phyloP scores from a whole-genome alignment of 75 land plant species.

The Sequoia sempervirens region DNA sequence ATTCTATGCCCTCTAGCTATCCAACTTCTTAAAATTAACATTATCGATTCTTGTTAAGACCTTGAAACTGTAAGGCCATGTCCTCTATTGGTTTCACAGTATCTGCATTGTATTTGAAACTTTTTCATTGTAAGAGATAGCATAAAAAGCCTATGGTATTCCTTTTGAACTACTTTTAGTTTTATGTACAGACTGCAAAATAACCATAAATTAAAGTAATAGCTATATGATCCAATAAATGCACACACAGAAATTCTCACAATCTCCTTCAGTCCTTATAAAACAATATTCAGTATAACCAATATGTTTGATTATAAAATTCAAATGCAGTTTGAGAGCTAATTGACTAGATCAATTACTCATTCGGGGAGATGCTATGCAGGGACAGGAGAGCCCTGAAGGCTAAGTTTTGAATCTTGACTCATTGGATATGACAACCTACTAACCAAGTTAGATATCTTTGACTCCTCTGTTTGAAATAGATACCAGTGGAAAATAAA shows the following conservation, averaged over 20 bases:
- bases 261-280: background rate
- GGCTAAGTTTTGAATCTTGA: background rate
- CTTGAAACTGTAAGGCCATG: background rate
- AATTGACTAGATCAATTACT: background rate
- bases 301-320: background rate
- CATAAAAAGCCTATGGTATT: background rate
- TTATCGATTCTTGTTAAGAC: background rate
- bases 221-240: background rate
- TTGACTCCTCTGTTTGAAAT: background rate
- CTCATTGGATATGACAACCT: background rate
- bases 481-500: background rate
- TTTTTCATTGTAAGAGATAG: background rate
- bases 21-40: background rate
- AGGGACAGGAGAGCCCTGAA: background rate
- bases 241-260: background rate
- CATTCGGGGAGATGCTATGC: background rate
- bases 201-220: background rate
- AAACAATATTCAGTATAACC: background rate
- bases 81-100: background rate
- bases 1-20: background rate
- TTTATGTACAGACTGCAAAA: background rate
- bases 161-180: background rate
- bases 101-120: background rate
- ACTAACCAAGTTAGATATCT: background rate
- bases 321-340: background rate